phyloP scores from a whole-genome alignment of 148 eudicot species.

The Tetragonia tetragonoides region DNA sequence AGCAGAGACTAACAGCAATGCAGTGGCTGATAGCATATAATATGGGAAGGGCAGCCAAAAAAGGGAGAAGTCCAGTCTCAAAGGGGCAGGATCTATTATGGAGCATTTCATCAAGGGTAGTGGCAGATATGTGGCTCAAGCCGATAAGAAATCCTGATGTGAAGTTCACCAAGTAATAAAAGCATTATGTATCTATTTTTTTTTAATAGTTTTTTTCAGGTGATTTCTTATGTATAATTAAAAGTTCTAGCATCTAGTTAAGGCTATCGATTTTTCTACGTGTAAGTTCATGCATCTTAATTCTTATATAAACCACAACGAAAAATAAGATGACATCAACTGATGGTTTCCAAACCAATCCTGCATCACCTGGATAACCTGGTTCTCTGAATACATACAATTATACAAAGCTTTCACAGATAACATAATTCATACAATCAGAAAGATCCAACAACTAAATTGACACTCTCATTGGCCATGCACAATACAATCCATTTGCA shows the following conservation, averaged over 20 bases:
- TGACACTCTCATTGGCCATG: too few relatives aligned
- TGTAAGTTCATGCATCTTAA: neutral
- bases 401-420: neutral
- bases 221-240: neutral
- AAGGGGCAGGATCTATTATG: slow-evolving; percentile 66
- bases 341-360: neutral
- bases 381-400: neutral
- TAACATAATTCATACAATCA: neutral
- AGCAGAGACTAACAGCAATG: slow-evolving; percentile 81
- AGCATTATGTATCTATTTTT: neutral
- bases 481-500: neutral
- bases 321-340: neutral
- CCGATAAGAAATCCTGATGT: slow-evolving; percentile 82
- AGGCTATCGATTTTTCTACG: slow-evolving; percentile 5
- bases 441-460: too few relatives aligned
- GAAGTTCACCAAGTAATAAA: slow-evolving; percentile 54
- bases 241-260: neutral
- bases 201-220: too few relatives aligned
- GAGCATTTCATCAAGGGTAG: slow-evolving; percentile 84
- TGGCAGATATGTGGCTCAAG: slow-evolving; percentile 99
- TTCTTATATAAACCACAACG: neutral
- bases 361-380: neutral
- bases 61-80: slow-evolving; percentile 30
- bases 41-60: slow-evolving; percentile 60
- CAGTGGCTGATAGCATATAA: slow-evolving; percentile 86